Percentiles rank a stretch among this genome's conserved stretches.
Conservation (phyloP, 2,329 filamentous ascomycete genomes). For the Xylaria sp. region DNA sequence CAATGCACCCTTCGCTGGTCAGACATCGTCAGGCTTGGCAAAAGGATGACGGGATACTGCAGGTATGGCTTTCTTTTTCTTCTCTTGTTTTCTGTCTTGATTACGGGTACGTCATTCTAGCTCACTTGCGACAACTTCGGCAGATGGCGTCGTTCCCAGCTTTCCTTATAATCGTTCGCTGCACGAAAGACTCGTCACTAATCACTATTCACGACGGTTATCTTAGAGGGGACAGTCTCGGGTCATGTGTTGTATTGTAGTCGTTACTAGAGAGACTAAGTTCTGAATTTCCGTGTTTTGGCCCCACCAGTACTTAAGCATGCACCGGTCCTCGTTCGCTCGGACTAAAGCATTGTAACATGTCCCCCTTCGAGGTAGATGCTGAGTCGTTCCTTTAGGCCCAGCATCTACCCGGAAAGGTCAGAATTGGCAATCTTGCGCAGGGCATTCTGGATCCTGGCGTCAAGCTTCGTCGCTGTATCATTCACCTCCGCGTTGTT, state of each 20-base stretch:
- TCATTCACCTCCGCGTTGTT: not conserved
- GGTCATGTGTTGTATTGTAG: not conserved
- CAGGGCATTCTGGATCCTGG: not conserved
- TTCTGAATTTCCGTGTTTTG: not conserved
- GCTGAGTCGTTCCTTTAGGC: not conserved
- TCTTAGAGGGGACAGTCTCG: not conserved
- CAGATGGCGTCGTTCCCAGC: not conserved
- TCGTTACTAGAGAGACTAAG: no score
- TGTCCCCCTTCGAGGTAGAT: not conserved
- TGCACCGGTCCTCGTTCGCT: no score
- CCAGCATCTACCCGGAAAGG: not conserved
- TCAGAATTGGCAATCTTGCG: not conserved
- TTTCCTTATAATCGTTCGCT: not conserved
- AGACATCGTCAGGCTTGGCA: not conserved
- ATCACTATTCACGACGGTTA: no score
- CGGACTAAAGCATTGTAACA: no score
- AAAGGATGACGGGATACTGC: no score
- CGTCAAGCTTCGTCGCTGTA: slow-evolving; percentile 15
- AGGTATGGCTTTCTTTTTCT: no score
- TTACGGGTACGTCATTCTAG: not conserved
- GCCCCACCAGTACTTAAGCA: not conserved
- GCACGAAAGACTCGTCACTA: no score
- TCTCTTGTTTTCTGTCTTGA: not conserved
- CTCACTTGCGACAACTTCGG: not conserved
- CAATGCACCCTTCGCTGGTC: no score